Conservation (phyloP, 2,329 filamentous ascomycete species). For the Byssoonygena ceratinophila region DNA sequence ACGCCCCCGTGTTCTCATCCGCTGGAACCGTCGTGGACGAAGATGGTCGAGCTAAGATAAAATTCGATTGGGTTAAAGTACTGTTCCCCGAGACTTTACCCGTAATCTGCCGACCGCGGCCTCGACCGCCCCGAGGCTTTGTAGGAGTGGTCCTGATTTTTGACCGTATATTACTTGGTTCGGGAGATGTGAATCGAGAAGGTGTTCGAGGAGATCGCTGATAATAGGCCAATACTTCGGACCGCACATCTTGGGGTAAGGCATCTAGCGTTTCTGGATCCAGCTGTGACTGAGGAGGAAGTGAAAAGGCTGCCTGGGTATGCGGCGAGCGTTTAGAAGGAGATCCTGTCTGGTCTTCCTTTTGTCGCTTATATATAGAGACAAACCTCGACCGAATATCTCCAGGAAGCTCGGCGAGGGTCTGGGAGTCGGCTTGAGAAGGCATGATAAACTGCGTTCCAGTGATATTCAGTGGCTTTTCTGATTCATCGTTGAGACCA, state of each 20-base stretch:
- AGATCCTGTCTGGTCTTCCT: background rate
- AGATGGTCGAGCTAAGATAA: constrained; percentile 40
- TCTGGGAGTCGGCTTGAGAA: constrained; percentile 63
- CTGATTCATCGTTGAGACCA: constrained; percentile 28
- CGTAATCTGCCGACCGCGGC: constrained; percentile 41
- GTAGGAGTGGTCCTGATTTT: constrained; percentile 51
- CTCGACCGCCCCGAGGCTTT: constrained; percentile 47
- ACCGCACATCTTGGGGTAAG: constrained; percentile 73
- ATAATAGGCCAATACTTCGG: constrained; percentile 70
- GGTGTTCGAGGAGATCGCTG: constrained; percentile 25
- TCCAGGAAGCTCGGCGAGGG: constrained; percentile 69
- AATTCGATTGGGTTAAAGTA: constrained; percentile 62
- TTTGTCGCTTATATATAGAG: constrained; percentile 40
- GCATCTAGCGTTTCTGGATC: constrained; percentile 76
- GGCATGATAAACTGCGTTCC: constrained; percentile 92
- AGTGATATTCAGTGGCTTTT: constrained; percentile 63
- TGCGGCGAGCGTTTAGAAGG: constrained; percentile 17
- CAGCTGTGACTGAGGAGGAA: constrained; percentile 61
- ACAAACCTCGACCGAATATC: constrained; percentile 72
- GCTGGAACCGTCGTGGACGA: constrained; percentile 11
- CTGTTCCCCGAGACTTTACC: constrained; percentile 46
- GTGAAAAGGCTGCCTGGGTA: constrained; percentile 27
- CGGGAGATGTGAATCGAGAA: constrained; percentile 39
- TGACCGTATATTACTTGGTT: constrained; percentile 18
- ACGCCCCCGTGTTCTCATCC: constrained; percentile 17